Base-by-base conservation (phyloP, 2,329 filamentous ascomycete species). In the Stachybotrys chlorohalonatus region DNA sequence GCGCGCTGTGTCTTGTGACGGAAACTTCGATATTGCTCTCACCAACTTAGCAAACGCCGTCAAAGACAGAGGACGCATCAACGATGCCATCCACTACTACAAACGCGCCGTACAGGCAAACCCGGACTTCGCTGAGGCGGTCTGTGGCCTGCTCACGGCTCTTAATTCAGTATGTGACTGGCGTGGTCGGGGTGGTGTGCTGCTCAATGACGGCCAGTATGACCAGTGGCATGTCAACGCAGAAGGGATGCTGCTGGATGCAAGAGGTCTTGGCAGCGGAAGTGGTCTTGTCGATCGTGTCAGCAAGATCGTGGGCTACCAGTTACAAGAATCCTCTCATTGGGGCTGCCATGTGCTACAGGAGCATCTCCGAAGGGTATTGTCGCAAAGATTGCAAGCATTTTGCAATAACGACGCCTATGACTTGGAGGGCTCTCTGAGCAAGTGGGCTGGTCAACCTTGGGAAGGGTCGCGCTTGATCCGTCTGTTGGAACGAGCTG, bases 31-130 rank as follows among this genome's bases (percentile, higher is more conserved):
- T 65, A 99, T 99, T 64, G 94, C 94, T 39, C 75, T 99, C 54
- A 95, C 94, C 5, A 99, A 99, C 64, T 78, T 99, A 24, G 94
- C 94, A 54, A 99, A 99, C 68, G 94, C 94, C 8, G 92, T 99
- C 60, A 99, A 99, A 70, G 94, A 99, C 68, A 90, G 95, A 62
- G 94, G 94, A 2, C 84, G 89, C 48, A 90, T 97, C 60, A 88
- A 85, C 55, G 94, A 99, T 67, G 94, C 94, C 1, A 97, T 99
- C 56, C 74, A 76, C 31, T 97, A 95, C 68, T 99, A 99, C 74
- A 89, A 84, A 64, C 84, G 92, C 59, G 94, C 94, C 46, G 93
- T 99, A 9, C 80, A 81, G 39, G 85, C 92, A n/a, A 99, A 94
- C 62, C 93, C 94, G 0, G 88, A 95, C 39, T 99, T 99, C 72